A percentile compares a stretch with the other conserved stretches of the same genome.
Evolutionary conservation across 2,329 filamentous ascomycete species (phyloP).

Genomic region (Sporothrix protearum): DNA sequence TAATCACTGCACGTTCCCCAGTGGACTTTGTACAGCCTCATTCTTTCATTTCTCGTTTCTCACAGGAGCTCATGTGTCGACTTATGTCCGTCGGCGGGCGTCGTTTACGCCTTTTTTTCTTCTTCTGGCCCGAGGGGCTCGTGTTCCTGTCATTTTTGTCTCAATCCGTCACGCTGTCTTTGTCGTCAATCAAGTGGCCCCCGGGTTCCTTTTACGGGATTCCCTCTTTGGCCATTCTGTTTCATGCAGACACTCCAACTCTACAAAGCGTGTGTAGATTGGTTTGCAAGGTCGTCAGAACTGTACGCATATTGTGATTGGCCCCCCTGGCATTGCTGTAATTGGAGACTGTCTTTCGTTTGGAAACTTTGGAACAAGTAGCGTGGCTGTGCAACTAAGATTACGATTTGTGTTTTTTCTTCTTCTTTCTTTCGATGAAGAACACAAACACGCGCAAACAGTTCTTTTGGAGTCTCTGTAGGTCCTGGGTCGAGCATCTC

Average conservation of each 20-base stretch:
- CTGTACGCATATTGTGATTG: conserved; percentile 3
- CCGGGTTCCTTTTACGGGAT: no score
- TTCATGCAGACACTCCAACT: not conserved
- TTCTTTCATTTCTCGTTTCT: conserved; percentile 12
- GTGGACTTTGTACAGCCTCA: not conserved
- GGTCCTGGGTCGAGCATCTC: not conserved
- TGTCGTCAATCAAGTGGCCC: not conserved
- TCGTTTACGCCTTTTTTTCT: not conserved
- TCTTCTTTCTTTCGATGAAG: not conserved
- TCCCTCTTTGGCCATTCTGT: not conserved
- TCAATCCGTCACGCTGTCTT: not conserved
- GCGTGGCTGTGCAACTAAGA: conserved; percentile 19
- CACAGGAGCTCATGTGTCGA: not conserved
- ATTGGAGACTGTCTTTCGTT: no score
- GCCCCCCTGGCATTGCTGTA: not conserved
- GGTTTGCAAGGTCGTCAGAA: not conserved
- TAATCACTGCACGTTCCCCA: no score
- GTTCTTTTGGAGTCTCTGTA: not conserved
- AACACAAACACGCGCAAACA: not conserved
- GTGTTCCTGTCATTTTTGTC: not conserved
- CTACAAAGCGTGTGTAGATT: not conserved
- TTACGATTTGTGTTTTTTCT: conserved; percentile 6
- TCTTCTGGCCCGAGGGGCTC: not conserved
- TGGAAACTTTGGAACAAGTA: conserved; percentile 4
- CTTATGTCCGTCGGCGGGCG: not conserved